These are phyloP conservation scores for Potentilla sterilis DNA, from an alignment of 306 rosid genomes.

Conservation along the genomic window DNA sequence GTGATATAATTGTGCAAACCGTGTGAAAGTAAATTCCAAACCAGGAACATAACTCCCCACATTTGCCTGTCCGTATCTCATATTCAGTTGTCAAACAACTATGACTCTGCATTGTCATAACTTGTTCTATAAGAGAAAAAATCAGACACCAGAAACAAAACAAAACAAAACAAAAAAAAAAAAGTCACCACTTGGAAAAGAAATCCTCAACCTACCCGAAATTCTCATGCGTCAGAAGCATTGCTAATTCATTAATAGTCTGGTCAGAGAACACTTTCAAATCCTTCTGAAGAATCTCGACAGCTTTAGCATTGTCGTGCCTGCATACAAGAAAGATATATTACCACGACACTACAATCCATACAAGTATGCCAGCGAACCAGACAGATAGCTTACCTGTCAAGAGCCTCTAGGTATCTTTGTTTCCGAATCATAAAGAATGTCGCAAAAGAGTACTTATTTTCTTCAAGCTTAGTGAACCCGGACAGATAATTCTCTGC, in stretches of 20 bases:
- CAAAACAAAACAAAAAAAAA: background rate
- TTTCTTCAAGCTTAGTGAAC: slow-evolving; percentile 78
- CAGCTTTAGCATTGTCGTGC: slow-evolving; percentile 72
- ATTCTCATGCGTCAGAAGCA: slow-evolving; percentile 67
- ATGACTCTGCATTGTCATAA: background rate
- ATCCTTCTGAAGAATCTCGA: slow-evolving; percentile 70
- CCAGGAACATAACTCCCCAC: background rate
- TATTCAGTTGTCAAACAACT: background rate
- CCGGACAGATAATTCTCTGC: slow-evolving; percentile 79
- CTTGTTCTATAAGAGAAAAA: background rate
- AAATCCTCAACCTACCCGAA: slow-evolving; percentile 43
- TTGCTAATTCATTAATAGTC: slow-evolving; percentile 67
- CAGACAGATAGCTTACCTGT: slow-evolving; percentile 50
- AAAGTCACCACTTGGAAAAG: background rate
- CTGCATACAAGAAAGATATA: slow-evolving; percentile 26
- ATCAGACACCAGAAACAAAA: background rate
- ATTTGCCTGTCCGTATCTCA: background rate
- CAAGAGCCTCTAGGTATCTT: slow-evolving; percentile 74
- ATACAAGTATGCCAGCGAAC: background rate
- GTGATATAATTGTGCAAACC: background rate
- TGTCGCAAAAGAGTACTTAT: slow-evolving; percentile 69
- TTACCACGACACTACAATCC: background rate
- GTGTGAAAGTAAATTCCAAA: background rate
- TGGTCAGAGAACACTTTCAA: slow-evolving; percentile 63
- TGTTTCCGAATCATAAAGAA: slow-evolving; percentile 87